Base-by-base conservation (phyloP, 306 rosid genomes). In the Cucumis melo region DNA sequence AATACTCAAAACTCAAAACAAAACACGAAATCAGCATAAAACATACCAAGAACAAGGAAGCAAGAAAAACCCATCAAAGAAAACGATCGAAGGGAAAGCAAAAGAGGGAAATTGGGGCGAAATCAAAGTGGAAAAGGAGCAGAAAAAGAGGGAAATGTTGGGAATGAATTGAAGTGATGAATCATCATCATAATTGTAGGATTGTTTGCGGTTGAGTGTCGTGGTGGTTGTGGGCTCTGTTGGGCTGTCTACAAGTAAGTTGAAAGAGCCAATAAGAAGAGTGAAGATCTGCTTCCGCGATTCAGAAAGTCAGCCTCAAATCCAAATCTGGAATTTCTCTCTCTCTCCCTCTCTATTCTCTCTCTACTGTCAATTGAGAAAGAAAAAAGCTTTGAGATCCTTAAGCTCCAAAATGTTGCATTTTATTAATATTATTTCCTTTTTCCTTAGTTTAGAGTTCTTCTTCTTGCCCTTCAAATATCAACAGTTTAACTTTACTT, bases 241-340 rank as follows among this genome's bases (percentile, higher is more conserved):
- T 42, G 36, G 32, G 56, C 13, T 72, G 76, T 50, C 41, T 48
- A 59, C 58, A 48, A 73, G 62, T 63, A 74, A 57, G 21, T 16
- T 55, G 46, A 41, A 24, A 53, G 17, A n/a, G 41, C 32, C 77
- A 73, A 73, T 50, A 3, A 48, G 29, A 73, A 73, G 46, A 51
- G 48, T 19, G 77, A 53, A 73, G 77, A 73, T 73, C 77, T 73
- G 60, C 46, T 73, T 16, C 59, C 2, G 23, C 38, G 59, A 16
- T 38, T 71, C 58, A 48, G 59, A 73, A 73, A 73, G 77, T 73
- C 77, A 53, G 58, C 48, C 44, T 73, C 46, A 51, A 73, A 73
- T 73, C 77, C 77, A 73, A 50, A 50, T 73, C 62, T 73, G 62
- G 62, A 73, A 51, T 53, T 11, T 53, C 60, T 50, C 59, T 51